These are phyloP conservation scores for Xylaria digitata DNA, from an alignment of 2,329 filamentous ascomycete genomes.

Conservation along the genomic window DNA sequence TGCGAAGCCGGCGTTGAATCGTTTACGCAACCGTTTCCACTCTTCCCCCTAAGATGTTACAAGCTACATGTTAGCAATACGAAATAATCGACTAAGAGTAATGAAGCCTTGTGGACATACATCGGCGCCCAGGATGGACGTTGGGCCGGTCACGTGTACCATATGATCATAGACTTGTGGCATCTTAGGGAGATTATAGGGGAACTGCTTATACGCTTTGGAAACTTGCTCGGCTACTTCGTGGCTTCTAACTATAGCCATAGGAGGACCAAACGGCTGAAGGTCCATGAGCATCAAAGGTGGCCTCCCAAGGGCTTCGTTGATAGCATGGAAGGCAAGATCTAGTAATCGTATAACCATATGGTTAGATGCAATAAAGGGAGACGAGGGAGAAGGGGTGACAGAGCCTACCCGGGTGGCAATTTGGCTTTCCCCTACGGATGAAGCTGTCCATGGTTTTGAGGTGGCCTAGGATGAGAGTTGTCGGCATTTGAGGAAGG, in stretches of 20 bases:
- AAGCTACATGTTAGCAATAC: background rate
- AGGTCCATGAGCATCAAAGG: conserved; percentile 51
- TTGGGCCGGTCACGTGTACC: conserved; percentile 25
- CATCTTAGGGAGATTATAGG: conserved; percentile 48
- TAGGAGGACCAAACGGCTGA: conserved; percentile 49
- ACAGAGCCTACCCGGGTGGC: conserved; percentile 32
- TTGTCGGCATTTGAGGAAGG: conserved; percentile 32
- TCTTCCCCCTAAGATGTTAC: background rate
- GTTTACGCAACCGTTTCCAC: conserved; percentile 9
- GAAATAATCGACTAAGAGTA: background rate
- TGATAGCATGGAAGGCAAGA: conserved; percentile 43
- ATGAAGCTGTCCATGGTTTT: conserved; percentile 29
- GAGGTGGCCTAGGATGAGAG: conserved; percentile 30
- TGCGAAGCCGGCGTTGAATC: background rate
- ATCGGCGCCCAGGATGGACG: conserved; percentile 18
- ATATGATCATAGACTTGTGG: conserved; percentile 31
- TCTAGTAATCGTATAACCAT: conserved; percentile 10
- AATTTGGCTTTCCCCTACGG: conserved; percentile 16
- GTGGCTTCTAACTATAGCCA: conserved; percentile 44
- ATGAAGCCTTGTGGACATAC: conserved; percentile 19
- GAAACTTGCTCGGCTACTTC: conserved; percentile 28
- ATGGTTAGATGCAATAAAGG: conserved; percentile 1
- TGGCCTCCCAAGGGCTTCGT: conserved; percentile 49
- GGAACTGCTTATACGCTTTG: conserved; percentile 43
- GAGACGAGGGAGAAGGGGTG: background rate